Evolutionary conservation across 164 flowering plant genomes (phyloP).

Genomic region (Tetrastigma voinierianum): DNA sequence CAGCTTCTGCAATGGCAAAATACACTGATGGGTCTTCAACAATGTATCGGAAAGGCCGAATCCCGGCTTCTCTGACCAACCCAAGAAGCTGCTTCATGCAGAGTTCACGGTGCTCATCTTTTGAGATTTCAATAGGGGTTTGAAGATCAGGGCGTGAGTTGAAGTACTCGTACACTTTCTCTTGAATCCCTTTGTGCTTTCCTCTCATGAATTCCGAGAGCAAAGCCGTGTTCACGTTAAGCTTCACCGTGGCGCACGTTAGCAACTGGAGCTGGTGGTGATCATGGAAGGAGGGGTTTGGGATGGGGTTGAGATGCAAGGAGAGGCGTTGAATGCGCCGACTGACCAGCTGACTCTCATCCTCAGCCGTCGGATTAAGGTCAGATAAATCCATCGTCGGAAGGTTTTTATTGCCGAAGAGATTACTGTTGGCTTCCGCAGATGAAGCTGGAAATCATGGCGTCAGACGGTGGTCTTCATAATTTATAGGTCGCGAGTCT

Average conservation of each 20-base stretch:
- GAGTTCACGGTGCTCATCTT: slow-evolving; percentile 73
- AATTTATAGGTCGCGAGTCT: too few relatives aligned
- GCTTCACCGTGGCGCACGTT: slow-evolving; percentile 41
- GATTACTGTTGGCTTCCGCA: too few relatives aligned
- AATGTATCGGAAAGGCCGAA: slow-evolving; percentile 59
- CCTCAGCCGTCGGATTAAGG: slow-evolving; percentile 31
- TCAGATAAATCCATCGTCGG: slow-evolving; percentile 8
- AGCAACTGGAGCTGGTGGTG: slow-evolving; percentile 26
- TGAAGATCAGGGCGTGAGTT: slow-evolving; percentile 79
- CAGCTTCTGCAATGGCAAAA: slow-evolving; percentile 83
- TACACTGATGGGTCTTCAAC: slow-evolving; percentile 74
- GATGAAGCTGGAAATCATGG: too few relatives aligned
- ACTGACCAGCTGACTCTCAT: slow-evolving; percentile 14
- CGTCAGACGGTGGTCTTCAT: too few relatives aligned
- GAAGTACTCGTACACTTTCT: slow-evolving; percentile 63
- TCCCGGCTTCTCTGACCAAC: slow-evolving; percentile 74
- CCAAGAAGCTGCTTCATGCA: slow-evolving; percentile 79
- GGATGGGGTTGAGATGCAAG: slow-evolving; percentile 38
- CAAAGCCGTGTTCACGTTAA: slow-evolving; percentile 29
- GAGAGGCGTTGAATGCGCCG: slow-evolving; percentile 58
- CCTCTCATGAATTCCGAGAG: slow-evolving; percentile 73
- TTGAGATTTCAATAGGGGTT: slow-evolving; percentile 82
- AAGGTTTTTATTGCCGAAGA: not conserved
- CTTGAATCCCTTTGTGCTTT: slow-evolving; percentile 74
- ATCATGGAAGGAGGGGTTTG: not conserved